Base-by-base conservation (phyloP, 2,329 filamentous ascomycete species). In the Lasiodiplodia citricola region DNA sequence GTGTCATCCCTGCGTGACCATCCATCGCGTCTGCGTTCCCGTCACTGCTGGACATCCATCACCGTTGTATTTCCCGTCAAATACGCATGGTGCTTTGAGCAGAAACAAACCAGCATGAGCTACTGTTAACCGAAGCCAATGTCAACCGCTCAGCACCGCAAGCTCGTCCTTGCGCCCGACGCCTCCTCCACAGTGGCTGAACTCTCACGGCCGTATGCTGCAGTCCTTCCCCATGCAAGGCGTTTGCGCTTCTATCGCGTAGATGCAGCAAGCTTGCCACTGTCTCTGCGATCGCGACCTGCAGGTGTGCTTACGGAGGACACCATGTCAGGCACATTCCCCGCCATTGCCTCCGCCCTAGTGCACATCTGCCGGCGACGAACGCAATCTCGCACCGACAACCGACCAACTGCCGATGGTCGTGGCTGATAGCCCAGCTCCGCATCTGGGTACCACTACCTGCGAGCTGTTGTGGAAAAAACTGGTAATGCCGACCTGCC, bases 321-420 rank as follows among this genome's bases (percentile, higher is more conserved):
- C 41, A 25, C 58, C 58, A 35, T 37, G 18, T 63, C 25, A 37
- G 58, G 25, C 58, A 37, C 18, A 31, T 63, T 44, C 31, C 41
- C 58, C 58, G 58, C 41, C 11, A 16, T 13, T 63, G 58, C 21
- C 18, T 4, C 8, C 13, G 25, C 28, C 44, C 58, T 41, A 37
- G 44, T 37, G 58, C 41, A 16, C 41, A 51, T 51, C 58, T 63
- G 58, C 58, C 38, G 58, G 25, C n/a, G 44, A 16, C 5, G 18
- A 18, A 54, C n/a, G n/a, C 60, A 64, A 41, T 52, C n/a, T 64
- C 60, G 60, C 47, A 2, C 60, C 47, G 60, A 52, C 28, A 41
- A 38, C 44, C 11, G 28, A 38, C 60, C 60, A 64, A 52, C 60
- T 64, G 60, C 60, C 47, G 60, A n/a, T n/a, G 14, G n/a, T 35